These are phyloP conservation scores for Jaenimonas drosophilae DNA, from an alignment of 208 protist species.

Conservation along the genomic window DNA sequence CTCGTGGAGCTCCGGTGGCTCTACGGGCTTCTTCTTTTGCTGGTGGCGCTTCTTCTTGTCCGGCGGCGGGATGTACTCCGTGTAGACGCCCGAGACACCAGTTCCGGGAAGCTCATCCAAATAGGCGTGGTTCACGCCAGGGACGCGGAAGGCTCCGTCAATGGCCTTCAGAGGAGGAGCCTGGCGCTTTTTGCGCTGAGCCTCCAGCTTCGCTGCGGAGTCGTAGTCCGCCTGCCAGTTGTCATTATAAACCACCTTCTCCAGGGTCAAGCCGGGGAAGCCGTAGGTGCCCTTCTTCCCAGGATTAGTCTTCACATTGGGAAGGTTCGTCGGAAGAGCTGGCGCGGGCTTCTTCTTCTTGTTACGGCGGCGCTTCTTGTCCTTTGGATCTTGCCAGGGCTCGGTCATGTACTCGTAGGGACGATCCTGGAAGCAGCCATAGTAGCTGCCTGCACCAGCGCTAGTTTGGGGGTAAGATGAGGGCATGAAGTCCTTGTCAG, in stretches of 20 bases:
- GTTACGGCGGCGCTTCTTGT: conserved; percentile 13
- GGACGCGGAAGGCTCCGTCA: conserved; percentile 30
- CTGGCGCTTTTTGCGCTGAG: conserved; percentile 7
- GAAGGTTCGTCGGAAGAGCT: conserved; percentile 17
- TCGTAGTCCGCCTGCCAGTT: conserved; percentile 33
- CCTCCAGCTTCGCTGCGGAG: conserved; percentile 10
- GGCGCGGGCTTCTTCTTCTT: conserved; percentile 9
- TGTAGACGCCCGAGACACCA: conserved; percentile 64
- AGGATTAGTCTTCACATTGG: conserved; percentile 74
- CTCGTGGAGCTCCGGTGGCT: conserved; percentile 9
- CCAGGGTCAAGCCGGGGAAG: conserved; percentile 47
- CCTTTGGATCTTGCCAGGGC: conserved; percentile 31
- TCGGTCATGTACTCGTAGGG: conserved; percentile 73
- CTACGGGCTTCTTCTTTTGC: conserved; percentile 6
- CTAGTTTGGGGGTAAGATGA: conserved; percentile 57
- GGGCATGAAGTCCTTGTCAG: conserved; percentile 54
- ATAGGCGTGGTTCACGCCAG: conserved; percentile 42
- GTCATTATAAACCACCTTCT: conserved; percentile 54
- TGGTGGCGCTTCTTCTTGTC: conserved; percentile 15
- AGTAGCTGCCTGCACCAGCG: conserved; percentile 79
- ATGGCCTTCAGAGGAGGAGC: conserved; percentile 6
- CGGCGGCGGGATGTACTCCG: conserved; percentile 18
- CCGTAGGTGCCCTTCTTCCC: conserved; percentile 83
- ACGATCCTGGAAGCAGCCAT: conserved; percentile 67
- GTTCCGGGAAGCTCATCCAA: conserved; percentile 70